Conservation (phyloP, 2,329 filamentous ascomycete species). For the Fusarium temperatum region DNA sequence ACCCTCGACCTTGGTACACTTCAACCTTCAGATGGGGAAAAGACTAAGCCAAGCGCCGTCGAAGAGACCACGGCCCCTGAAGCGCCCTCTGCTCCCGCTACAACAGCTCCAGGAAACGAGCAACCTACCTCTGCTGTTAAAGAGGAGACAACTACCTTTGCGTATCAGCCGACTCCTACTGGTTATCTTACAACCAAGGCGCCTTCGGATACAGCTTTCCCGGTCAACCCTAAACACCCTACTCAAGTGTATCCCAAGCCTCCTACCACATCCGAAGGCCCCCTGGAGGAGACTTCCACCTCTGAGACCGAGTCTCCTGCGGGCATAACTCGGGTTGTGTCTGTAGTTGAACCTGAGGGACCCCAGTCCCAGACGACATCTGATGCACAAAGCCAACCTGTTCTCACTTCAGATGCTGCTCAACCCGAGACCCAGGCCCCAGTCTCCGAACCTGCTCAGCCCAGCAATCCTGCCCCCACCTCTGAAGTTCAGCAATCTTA, state of each 20-base stretch:
- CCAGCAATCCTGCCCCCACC: conserved; percentile 1
- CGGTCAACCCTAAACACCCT: conserved; percentile 8
- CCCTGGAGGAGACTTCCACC: conserved; percentile 1
- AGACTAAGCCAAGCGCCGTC: conserved; percentile 5
- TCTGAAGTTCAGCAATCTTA: conserved; percentile 15
- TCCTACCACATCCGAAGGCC: not conserved
- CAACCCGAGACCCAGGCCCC: conserved; percentile 6
- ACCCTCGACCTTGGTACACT: conserved; percentile 39
- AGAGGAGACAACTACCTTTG: conserved; percentile 1
- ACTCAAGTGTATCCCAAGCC: conserved; percentile 1
- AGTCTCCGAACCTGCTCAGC: conserved; percentile 19
- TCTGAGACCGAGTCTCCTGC: not conserved
- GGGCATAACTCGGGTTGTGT: conserved; percentile 26
- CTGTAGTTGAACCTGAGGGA: conserved; percentile 26
- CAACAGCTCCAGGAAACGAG: conserved; percentile 1
- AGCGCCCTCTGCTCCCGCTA: conserved; percentile 2
- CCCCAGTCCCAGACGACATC: conserved; percentile 13
- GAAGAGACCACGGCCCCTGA: conserved; percentile 20
- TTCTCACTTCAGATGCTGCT: conserved; percentile 16
- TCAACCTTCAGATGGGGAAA: conserved; percentile 20
- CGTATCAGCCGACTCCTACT: conserved; percentile 13
- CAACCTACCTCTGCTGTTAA: not conserved
- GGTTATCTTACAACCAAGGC: conserved; percentile 9
- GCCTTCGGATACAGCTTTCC: conserved; percentile 9
- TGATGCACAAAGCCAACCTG: conserved; percentile 8